These are phyloP conservation scores for Helenozyma rhizophorensis DNA, from an alignment of 805 yeast species.

Conservation along the genomic window DNA sequence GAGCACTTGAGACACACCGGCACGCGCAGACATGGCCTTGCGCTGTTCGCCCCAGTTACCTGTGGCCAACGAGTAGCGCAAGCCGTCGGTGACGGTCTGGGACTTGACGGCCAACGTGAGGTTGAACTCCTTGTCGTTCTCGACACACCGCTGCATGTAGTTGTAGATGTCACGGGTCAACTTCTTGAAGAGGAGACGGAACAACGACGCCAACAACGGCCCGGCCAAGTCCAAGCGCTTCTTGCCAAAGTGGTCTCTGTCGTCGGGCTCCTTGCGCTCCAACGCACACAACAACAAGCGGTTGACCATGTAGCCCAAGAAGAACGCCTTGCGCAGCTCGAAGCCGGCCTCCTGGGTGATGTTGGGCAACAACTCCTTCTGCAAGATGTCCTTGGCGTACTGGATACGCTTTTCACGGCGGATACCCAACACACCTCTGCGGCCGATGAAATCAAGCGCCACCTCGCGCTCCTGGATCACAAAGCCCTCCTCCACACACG, in stretches of 20 bases:
- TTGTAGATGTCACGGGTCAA: conserved; percentile 94
- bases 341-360: conserved; percentile 96
- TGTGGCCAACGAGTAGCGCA: conserved; percentile 95
- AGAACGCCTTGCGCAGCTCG: conserved; percentile 94
- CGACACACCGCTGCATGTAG: conserved; percentile 98
- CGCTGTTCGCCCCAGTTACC: conserved; percentile 99
- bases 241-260: conserved; percentile 99
- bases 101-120: conserved; percentile 95
- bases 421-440: conserved; percentile 96
- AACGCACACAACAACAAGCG: conserved; percentile 90
- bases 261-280: conserved; percentile 97
- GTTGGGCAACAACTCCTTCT: conserved; percentile 94
- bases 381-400: conserved; percentile 94
- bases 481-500: conserved; percentile 98
- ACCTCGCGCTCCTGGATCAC: conserved; percentile 97
- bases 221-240: conserved; percentile 98
- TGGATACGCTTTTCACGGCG: conserved; percentile 97
- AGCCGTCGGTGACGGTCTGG: conserved; percentile 94
- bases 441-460: conserved; percentile 95
- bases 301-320: conserved; percentile 97
- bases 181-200: conserved; percentile 90
- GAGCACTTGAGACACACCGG: conserved; percentile 98
- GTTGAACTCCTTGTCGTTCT: conserved; percentile 94
- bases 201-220: conserved; percentile 91
- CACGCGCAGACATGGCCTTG: conserved; percentile 97